These are phyloP conservation scores for Pseudogymnoascus sp. DNA, from an alignment of 2,329 filamentous ascomycete genomes.

Conservation along the genomic window DNA sequence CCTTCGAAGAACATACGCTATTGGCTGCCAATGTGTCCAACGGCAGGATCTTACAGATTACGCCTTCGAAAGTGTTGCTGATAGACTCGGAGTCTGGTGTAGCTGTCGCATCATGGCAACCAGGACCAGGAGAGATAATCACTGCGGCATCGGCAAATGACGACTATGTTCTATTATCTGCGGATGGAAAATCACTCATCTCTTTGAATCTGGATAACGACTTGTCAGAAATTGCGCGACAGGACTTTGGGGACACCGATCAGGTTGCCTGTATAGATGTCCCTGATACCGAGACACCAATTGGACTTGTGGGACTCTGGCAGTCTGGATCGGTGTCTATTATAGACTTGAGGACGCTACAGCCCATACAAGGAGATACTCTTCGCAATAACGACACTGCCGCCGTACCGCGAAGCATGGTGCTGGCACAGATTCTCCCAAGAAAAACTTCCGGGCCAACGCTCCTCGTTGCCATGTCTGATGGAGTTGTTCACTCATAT, in stretches of 20 bases:
- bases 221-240: conserved; percentile 48
- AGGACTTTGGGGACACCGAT: conserved; percentile 55
- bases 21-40: conserved; percentile 57
- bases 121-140: conserved; percentile 47
- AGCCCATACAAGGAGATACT: conserved; percentile 55
- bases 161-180: conserved; percentile 60
- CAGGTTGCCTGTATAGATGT: conserved; percentile 83
- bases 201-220: conserved; percentile 56
- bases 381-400: conserved; percentile 57
- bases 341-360: conserved; percentile 57
- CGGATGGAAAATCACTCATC: conserved; percentile 65
- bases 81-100: conserved; percentile 51
- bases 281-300: conserved; percentile 46
- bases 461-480: conserved; percentile 82
- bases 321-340: conserved; percentile 72
- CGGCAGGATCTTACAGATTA: conserved; percentile 67
- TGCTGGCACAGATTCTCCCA: conserved; percentile 69
- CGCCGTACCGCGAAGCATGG: conserved; percentile 75
- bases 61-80: conserved; percentile 52
- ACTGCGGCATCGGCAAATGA: conserved; percentile 71
- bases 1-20: conserved; percentile 63
- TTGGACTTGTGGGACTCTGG: conserved; percentile 84
- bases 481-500: conserved; percentile 84
- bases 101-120: conserved; percentile 50
- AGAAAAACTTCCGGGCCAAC: conserved; percentile 52